Evolutionary conservation across 495 filamentous ascomycete species (phyloP), one percentile per base, ranked within the genome.

Genomic region (Penicillium turbatum): DNA sequence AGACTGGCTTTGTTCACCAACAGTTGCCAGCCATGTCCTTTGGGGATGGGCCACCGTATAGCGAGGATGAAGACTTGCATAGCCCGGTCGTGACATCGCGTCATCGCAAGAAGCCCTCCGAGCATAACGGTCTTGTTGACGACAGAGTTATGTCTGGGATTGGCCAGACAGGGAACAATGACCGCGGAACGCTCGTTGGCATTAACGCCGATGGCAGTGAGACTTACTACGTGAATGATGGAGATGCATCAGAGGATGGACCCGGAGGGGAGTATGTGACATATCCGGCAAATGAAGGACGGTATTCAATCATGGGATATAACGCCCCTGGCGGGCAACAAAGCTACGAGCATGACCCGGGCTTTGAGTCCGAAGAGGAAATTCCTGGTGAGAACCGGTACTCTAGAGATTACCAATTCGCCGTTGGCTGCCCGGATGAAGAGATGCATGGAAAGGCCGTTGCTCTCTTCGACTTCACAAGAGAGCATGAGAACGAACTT

Each of bases 381-480:
- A 79, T 78, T 34, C 77, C 78, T 46, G 74, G 55, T 40, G 81
- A 81, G 53, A 77, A 86, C 31, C 78, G 89, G 56, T 95, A 89
- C 62, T 90, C 89, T 26, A 82, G 86, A 46, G 89, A 95, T 62
- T 96, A 96, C 68, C 88, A 93, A 60, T 96, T 97, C 62, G 92
- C 90, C 5, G 95, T 97, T 54, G 91, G 89, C 17, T 95, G 89
- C 21, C 90, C 92, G 7, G 92, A 96, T 61, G 92, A 97, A 70
- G 92, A 96, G 66, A 95, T 96, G 89, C 90, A 96, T 65, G 92
- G 92, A 37, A 95, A 95, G 64, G 92, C 92, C 32, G 89, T 98
- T 19, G 95, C 93, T 5, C 78, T 98, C 11, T 98, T 95, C 63
- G 90, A 96, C 67, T 98, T 98, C 67, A 83, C 84, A 47, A 82